These are phyloP conservation scores for Globisporangium apiculatum DNA, from an alignment of 352 stramenopile genomes.

Conservation along the genomic window DNA sequence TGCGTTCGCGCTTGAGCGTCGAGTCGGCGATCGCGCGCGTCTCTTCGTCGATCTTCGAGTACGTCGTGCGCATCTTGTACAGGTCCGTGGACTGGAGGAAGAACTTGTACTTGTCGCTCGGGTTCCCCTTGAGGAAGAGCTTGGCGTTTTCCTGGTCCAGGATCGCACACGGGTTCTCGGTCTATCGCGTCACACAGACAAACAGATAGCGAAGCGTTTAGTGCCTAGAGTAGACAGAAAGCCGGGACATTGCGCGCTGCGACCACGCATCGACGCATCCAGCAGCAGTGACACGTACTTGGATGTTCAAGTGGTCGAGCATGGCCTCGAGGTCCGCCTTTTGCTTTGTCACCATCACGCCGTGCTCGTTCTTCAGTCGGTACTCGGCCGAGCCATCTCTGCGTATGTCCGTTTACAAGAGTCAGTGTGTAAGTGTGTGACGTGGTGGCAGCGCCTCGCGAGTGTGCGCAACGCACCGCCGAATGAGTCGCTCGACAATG, in stretches of 20 bases:
- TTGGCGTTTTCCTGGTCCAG: constrained; percentile 98
- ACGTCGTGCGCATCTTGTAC: constrained; percentile 86
- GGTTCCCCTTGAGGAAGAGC: constrained; percentile 94
- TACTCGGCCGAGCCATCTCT: constrained; percentile 73
- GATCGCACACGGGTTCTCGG: constrained; percentile 96
- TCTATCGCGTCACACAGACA: constrained; percentile 30
- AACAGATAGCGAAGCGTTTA: too few relatives aligned
- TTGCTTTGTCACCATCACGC: constrained; percentile 65
- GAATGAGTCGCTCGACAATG: constrained; percentile 90
- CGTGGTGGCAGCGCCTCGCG: too few relatives aligned
- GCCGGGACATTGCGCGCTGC: too few relatives aligned
- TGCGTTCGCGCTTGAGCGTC: constrained; percentile 52
- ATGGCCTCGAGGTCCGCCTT: constrained; percentile 92
- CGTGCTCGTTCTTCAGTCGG: constrained; percentile 52
- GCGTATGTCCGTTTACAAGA: background rate
- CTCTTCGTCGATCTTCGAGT: constrained; percentile 84
- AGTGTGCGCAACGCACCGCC: constrained; percentile 18
- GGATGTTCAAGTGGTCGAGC: constrained; percentile 91
- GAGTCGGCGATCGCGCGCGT: constrained; percentile 55
- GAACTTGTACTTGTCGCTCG: constrained; percentile 95
- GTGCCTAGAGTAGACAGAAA: too few relatives aligned
- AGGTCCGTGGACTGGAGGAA: constrained; percentile 96
- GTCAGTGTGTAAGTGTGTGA: too few relatives aligned
- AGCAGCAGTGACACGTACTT: constrained; percentile 17
- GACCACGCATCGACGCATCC: too few relatives aligned